Percentiles rank a stretch among this genome's conserved stretches.
Conservation (phyloP, 1,284 basidiomycete species). For the Cerioporus squamosus region DNA sequence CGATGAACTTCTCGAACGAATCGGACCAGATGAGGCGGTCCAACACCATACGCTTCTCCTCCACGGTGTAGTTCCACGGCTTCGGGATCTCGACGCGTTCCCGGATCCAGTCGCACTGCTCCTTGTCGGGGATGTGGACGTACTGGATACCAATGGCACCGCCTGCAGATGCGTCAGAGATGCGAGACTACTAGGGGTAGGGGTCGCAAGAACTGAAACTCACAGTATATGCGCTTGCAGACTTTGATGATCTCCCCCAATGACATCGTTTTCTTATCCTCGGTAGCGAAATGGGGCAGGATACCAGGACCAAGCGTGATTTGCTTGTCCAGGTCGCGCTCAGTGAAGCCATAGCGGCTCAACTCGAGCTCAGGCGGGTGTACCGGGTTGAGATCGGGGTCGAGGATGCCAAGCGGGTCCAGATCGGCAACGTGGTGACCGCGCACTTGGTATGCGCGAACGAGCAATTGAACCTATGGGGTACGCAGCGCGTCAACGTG, state of each 20-base stretch:
- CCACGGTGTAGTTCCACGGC: constrained; percentile 98
- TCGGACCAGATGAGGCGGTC: constrained; percentile 99
- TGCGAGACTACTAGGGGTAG: neutral
- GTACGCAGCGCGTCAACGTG: constrained; percentile 1
- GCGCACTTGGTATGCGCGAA: constrained; percentile 98
- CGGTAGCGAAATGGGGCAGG: constrained; percentile 91
- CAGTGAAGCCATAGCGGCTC: constrained; percentile 93
- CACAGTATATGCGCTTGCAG: constrained; percentile 95
- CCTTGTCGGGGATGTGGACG: constrained; percentile 97
- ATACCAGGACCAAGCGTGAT: constrained; percentile 96
- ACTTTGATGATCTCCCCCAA: constrained; percentile 93
- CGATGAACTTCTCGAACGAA: constrained; percentile 98
- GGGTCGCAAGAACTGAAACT: constrained; percentile 32
- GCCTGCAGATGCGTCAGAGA: constrained; percentile 49
- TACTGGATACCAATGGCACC: constrained; percentile 97
- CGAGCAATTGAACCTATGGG: constrained; percentile 88
- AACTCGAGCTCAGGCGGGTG: constrained; percentile 89
- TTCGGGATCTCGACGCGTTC: constrained; percentile 95
- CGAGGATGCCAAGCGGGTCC: constrained; percentile 93
- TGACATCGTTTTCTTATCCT: constrained; percentile 85
- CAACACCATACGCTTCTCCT: constrained; percentile 99
- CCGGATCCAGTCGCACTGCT: constrained; percentile 99
- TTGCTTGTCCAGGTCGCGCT: constrained; percentile 92
- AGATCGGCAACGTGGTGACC: constrained; percentile 97
- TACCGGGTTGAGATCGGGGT: constrained; percentile 81